Base-by-base conservation (phyloP, 768 basidiomycete species). In the Russula lepida region DNA sequence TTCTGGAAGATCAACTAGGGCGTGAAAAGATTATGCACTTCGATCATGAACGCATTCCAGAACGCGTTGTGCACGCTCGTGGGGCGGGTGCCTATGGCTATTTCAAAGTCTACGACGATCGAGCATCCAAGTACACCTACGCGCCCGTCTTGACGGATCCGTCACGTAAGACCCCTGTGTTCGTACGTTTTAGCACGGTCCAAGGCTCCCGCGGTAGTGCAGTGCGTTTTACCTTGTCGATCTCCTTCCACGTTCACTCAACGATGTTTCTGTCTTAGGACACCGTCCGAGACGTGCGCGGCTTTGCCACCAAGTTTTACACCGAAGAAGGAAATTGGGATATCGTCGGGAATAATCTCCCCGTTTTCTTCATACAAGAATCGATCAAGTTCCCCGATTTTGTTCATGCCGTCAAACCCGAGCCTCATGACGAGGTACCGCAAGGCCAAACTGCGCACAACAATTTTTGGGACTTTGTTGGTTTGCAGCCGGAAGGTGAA, bases 1-100 rank as follows among this genome's bases (percentile, higher is more conserved):
- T 91, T 8, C 78, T 95, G n/a, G 89, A 90, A 68, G 88, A 89
- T 69, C 84, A 87, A 60, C 79, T 88, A 64, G 80, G 79, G 5
- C 81, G 86, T 65, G 85, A 88, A 75, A 89, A 90, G 72, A 82
- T 91, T 32, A 81, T 81, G 56, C 80, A 84, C 15, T 93, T 92
- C 68, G 90, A 92, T 69, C 90, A 92, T 68, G 91, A 94, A 71
- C 86, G 90, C 43, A 93, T 94, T 56, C 92, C 92, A 0, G 92
- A 92, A 76, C 87, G 88, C 49, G 81, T 85, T 12, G 64, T 65
- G 41, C 74, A 77, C 68, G 84, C 88, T 49, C 83, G 88, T 15
- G 88, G 87, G n/a, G 69, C 82, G 30, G 88, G 82, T 54, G 91
- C 89, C 13, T 91, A 92, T 69, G 92, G 92, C 4, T 80, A 84